Base-by-base conservation (phyloP, 768 basidiomycete species). In the Lactarius akahatsu region DNA sequence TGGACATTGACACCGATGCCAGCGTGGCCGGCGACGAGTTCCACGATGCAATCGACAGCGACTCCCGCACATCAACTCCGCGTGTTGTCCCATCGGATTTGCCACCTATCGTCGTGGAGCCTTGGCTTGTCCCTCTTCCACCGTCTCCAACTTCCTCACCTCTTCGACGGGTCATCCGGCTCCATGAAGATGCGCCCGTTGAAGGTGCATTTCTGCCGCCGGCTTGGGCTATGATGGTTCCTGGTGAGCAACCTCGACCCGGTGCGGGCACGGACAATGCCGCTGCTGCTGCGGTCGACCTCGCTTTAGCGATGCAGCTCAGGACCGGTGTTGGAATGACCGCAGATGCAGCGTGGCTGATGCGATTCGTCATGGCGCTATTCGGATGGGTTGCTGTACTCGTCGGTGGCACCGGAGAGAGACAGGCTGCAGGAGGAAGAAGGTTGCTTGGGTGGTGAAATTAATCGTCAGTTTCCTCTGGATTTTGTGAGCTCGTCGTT, bases 341-440 rank as follows among this genome's bases (percentile, higher is more conserved):
- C 47, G 86, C 89, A 13, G 90, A 91, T 71, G 82, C 88, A 7
- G 89, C 89, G 43, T 91, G 88, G 88, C 83, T 90, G 80, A 87
- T 91, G 58, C 78, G 89, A 66, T 91, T 90, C 73, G 75, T 91
- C 76, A 90, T 92, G 89, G 80, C 86, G 36, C 82, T 90, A 76
- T 91, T 89, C 74, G 90, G 89, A 28, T 91, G 90, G 90, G 80
- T 91, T 69, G 82, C 86, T 50, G 81, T 90, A 36, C 78, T 87
- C n/a, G 61, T 77, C 10, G 75, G 75, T 7, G 69, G 70, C 20
- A 38, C 62, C 20, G 66, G 62, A 56, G 62, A 67, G 63, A 60
- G 66, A 60, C 57, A 59, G 43, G 52, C 20, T n/a, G 18, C 32
- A 15, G 52, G 52, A 15, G 62, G 58, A 60, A 59, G 66, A 30